Evolutionary conservation across 1,284 basidiomycete species (phyloP).

Genomic region (Pulchroboletus neoregius): DNA sequence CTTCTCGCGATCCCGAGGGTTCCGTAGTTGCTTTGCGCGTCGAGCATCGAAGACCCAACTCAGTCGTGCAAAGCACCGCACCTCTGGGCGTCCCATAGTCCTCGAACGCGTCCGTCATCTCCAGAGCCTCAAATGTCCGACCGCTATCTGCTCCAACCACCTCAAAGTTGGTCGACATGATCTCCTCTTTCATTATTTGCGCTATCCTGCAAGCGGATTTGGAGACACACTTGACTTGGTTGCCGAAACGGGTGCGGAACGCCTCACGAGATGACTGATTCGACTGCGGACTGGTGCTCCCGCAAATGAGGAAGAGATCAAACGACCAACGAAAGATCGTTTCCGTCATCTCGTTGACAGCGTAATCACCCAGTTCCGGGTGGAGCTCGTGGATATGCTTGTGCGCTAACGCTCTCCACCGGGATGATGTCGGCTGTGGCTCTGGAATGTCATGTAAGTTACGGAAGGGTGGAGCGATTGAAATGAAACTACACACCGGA

Average conservation of each 20-base stretch:
- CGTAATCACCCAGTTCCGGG: slow-evolving; percentile 60
- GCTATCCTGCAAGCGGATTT: slow-evolving; percentile 57
- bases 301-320: slow-evolving; percentile 61
- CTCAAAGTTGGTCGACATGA: slow-evolving; percentile 69
- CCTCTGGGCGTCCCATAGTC: slow-evolving; percentile 52
- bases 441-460: slow-evolving; percentile 36
- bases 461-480: slow-evolving; percentile 5
- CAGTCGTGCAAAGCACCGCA: slow-evolving; percentile 61
- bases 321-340: slow-evolving; percentile 67
- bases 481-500: slow-evolving; percentile 43
- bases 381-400: slow-evolving; percentile 62
- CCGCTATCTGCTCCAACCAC: slow-evolving; percentile 55
- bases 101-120: slow-evolving; percentile 66
- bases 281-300: slow-evolving; percentile 44
- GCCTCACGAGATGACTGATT: slow-evolving; percentile 37
- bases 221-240: slow-evolving; percentile 60
- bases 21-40: slow-evolving; percentile 42
- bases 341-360: slow-evolving; percentile 61
- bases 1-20: slow-evolving; percentile 35
- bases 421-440: slow-evolving; percentile 69
- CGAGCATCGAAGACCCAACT: slow-evolving; percentile 61
- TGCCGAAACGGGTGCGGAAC: slow-evolving; percentile 49
- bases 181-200: slow-evolving; percentile 60
- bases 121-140: slow-evolving; percentile 44
- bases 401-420: slow-evolving; percentile 70